Conservation (phyloP, 2,329 filamentous ascomycete genomes). For the Elsinoe fawcettii region DNA sequence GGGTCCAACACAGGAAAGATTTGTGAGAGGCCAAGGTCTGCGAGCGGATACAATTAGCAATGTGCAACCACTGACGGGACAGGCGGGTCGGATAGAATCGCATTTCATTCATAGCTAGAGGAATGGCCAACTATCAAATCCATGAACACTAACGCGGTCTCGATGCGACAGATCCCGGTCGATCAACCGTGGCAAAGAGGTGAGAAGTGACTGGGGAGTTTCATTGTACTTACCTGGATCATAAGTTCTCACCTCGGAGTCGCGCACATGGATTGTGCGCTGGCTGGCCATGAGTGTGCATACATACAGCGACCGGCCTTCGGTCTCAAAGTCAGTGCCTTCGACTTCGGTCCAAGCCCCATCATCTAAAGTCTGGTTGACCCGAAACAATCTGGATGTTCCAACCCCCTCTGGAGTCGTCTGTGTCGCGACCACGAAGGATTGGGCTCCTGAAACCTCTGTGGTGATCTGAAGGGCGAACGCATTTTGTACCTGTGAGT, state of each 20-base stretch:
- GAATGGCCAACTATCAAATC: constrained; percentile 1
- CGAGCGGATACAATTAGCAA: background rate
- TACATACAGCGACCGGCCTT: constrained; percentile 78
- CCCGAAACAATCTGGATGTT: constrained; percentile 67
- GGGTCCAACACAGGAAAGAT: constrained; percentile 92
- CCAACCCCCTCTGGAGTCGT: constrained; percentile 57
- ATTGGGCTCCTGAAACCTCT: constrained; percentile 48
- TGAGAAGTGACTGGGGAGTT: background rate
- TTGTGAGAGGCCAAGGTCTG: constrained; percentile 78
- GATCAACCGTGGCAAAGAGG: background rate
- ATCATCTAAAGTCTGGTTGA: constrained; percentile 50
- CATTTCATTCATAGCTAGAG: constrained; percentile 1
- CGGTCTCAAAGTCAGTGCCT: constrained; percentile 85
- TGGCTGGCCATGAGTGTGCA: constrained; percentile 73
- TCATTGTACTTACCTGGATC: constrained; percentile 62
- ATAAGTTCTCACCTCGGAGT: constrained; percentile 81
- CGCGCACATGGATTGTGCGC: constrained; percentile 79
- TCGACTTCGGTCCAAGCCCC: constrained; percentile 47
- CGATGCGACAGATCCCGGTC: background rate
- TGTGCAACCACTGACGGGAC: background rate
- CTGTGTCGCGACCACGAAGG: constrained; percentile 77
- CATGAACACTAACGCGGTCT: background rate
- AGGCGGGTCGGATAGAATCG: background rate
- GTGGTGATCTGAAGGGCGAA: constrained; percentile 59
- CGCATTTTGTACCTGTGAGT: constrained; percentile 64